Evolutionary conservation across 2,329 filamentous ascomycete species (phyloP).

Genomic region (Xylariaceae sp.): DNA sequence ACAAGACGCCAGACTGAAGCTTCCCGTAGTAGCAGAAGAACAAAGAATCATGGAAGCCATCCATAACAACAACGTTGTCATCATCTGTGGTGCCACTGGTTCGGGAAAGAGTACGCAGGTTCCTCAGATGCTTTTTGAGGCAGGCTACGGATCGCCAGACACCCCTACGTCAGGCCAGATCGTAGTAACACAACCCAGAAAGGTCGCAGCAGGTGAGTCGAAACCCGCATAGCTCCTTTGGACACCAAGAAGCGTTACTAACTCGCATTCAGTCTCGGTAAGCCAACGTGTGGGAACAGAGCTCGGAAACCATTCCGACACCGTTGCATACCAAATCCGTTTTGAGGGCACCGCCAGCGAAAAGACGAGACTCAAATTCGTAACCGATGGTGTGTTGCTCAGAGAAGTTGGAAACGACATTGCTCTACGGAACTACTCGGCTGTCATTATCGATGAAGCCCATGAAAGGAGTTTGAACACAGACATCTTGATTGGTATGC

Average conservation of each 20-base stretch:
- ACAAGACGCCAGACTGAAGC: constrained; percentile 68
- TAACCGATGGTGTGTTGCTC: constrained; percentile 95
- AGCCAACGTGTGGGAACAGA: constrained; percentile 86
- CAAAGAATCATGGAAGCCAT: constrained; percentile 98
- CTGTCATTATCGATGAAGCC: constrained; percentile 91
- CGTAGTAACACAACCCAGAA: constrained; percentile 86
- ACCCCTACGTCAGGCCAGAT: constrained; percentile 87
- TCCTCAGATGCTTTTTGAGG: constrained; percentile 92
- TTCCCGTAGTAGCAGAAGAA: constrained; percentile 91
- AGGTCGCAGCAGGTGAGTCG: constrained; percentile 65
- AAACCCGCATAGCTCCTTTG: neutral
- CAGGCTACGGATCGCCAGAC: constrained; percentile 75
- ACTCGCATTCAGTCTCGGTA: constrained; percentile 79
- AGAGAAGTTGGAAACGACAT: constrained; percentile 90
- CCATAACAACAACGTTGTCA: constrained; percentile 81
- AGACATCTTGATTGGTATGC: constrained; percentile 95
- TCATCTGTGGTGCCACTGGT: constrained; percentile 91
- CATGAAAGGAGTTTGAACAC: constrained; percentile 97
- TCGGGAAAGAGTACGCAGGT: constrained; percentile 98
- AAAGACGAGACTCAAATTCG: constrained; percentile 92
- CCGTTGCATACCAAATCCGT: constrained; percentile 88
- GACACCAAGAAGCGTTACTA: neutral
- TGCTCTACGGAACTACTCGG: constrained; percentile 81
- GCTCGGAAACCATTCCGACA: constrained; percentile 67
- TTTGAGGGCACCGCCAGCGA: constrained; percentile 80